Conservation (phyloP, 1,284 basidiomycete genomes). For the Agroathelia rolfsii region DNA sequence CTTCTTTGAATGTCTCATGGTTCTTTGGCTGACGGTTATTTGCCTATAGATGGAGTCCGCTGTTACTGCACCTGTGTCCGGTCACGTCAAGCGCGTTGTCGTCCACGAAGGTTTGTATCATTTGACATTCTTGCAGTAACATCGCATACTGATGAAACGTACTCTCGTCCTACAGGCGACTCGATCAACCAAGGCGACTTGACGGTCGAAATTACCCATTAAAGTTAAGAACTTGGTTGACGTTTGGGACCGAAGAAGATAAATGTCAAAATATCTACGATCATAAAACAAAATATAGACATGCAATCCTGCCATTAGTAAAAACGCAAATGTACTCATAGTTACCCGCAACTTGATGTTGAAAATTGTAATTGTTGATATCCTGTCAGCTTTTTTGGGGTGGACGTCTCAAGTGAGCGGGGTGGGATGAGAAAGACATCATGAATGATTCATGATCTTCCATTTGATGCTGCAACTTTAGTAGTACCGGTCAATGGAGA, state of each 20-base stretch:
- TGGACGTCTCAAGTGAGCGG: too few species aligned
- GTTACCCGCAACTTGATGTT: neutral
- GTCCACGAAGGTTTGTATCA: slow-evolving; percentile 65
- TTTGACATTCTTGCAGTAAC: slow-evolving; percentile 11
- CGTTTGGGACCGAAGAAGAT: too few species aligned
- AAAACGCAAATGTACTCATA: neutral
- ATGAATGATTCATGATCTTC: too few species aligned
- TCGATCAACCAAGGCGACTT: slow-evolving; percentile 86
- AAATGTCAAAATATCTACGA: too few species aligned
- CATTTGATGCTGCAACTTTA: too few species aligned
- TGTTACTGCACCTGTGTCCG: slow-evolving; percentile 90
- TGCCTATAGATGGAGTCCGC: slow-evolving; percentile 83
- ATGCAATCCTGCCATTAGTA: too few species aligned
- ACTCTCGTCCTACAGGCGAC: slow-evolving; percentile 44
- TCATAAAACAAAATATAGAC: too few species aligned
- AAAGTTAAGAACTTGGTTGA: too few species aligned
- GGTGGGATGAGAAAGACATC: too few species aligned
- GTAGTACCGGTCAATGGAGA: too few species aligned
- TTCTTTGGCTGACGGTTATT: slow-evolving; percentile 15
- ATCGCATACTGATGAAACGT: slow-evolving; percentile 5
- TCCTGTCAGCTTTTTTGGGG: too few species aligned
- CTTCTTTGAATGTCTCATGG: slow-evolving; percentile 11
- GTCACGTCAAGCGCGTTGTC: slow-evolving; percentile 87
- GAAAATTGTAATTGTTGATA: too few species aligned
- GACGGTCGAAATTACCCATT: slow-evolving; percentile 77